Percentiles rank a stretch among this genome's conserved stretches.
phyloP scores from a whole-genome alignment of 768 basidiomycete genomes.

The Lyophyllum decastes region DNA sequence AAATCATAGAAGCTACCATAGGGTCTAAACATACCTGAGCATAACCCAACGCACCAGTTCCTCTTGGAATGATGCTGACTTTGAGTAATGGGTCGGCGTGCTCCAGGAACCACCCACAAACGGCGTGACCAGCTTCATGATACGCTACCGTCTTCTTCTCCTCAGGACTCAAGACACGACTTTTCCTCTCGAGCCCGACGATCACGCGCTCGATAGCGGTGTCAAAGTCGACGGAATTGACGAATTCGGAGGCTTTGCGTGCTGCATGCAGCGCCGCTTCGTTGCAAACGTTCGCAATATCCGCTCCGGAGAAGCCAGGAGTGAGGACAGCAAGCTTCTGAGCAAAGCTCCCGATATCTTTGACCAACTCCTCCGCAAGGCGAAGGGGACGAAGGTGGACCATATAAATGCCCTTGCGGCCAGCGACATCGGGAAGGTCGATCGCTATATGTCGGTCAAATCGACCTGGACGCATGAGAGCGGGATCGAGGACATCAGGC shows the following conservation, averaged over 20 bases:
- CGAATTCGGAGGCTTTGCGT: slow-evolving; percentile 74
- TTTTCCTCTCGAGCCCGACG: slow-evolving; percentile 95
- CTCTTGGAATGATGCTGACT: slow-evolving; percentile 97
- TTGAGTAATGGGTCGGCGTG: slow-evolving; percentile 96
- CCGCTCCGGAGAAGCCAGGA: slow-evolving; percentile 97
- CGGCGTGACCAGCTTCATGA: slow-evolving; percentile 98
- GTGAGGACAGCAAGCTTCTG: slow-evolving; percentile 96
- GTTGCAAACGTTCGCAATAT: slow-evolving; percentile 99
- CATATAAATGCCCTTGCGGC: slow-evolving; percentile 89
- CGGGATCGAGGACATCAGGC: slow-evolving; percentile 93
- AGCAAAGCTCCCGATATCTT: slow-evolving; percentile 60
- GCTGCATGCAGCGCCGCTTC: slow-evolving; percentile 97
- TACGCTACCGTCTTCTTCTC: slow-evolving; percentile 99
- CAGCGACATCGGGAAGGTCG: slow-evolving; percentile 92
- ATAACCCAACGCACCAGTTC: slow-evolving; percentile 93
- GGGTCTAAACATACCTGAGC: slow-evolving; percentile 66
- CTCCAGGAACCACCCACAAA: slow-evolving; percentile 98
- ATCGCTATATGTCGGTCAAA: slow-evolving; percentile 97
- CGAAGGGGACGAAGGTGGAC: slow-evolving; percentile 89
- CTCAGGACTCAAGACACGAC: slow-evolving; percentile 85
- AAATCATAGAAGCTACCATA: slow-evolving; percentile 3
- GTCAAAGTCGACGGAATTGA: slow-evolving; percentile 89
- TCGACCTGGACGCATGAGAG: slow-evolving; percentile 94
- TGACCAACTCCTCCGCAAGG: slow-evolving; percentile 55
- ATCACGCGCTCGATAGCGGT: slow-evolving; percentile 98